phyloP scores from a whole-genome alignment of 805 yeast species.

The Kluyveromyces aestuarii region DNA sequence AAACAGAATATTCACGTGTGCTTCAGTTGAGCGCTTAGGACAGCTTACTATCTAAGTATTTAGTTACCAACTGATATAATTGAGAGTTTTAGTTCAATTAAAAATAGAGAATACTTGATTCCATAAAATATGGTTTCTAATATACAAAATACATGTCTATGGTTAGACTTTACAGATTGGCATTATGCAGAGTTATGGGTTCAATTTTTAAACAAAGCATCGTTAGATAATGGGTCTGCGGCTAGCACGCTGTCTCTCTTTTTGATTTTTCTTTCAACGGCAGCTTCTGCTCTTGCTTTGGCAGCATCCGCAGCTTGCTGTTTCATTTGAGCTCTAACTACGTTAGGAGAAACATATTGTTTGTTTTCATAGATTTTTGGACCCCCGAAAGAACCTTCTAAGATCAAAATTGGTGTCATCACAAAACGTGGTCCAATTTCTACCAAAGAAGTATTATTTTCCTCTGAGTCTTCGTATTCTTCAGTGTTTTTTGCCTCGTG shows the following conservation, averaged over 20 bases:
- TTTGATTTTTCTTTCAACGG: slow-evolving; percentile 64
- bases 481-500: slow-evolving; percentile 46
- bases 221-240: slow-evolving; percentile 78
- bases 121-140: not conserved
- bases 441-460: slow-evolving; percentile 64
- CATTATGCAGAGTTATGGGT: not conserved
- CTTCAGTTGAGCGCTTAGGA: not conserved
- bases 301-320: slow-evolving; percentile 77
- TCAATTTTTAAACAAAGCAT: slow-evolving; percentile 49
- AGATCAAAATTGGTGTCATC: slow-evolving; percentile 77
- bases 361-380: slow-evolving; percentile 96
- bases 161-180: no score
- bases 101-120: slow-evolving; percentile 4
- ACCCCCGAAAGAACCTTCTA: slow-evolving; percentile 97
- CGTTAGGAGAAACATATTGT: slow-evolving; percentile 93
- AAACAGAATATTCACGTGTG: not conserved
- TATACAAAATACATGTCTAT: not conserved
- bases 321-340: slow-evolving; percentile 80
- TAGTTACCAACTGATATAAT: not conserved
- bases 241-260: slow-evolving; percentile 66
- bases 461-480: slow-evolving; percentile 39
- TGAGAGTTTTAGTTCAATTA: not conserved
- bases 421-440: slow-evolving; percentile 98
- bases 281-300: slow-evolving; percentile 66
- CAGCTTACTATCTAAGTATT: not conserved